These are phyloP conservation scores for Arthromyces matolae DNA, from an alignment of 768 basidiomycete species.

Conservation along the genomic window DNA sequence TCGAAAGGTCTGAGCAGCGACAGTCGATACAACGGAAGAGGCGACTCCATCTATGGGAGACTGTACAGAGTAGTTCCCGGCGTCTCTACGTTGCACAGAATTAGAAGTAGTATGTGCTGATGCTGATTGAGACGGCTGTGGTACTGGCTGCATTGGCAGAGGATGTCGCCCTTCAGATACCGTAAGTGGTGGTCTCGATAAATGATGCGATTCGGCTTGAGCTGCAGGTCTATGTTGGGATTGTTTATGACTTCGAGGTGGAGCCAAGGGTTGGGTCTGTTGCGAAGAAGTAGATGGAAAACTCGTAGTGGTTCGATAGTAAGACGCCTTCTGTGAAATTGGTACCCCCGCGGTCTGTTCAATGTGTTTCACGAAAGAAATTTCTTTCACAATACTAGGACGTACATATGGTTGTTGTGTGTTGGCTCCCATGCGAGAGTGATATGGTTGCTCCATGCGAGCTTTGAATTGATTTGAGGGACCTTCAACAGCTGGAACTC, in stretches of 20 bases:
- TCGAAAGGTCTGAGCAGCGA: background rate
- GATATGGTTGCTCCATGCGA: background rate
- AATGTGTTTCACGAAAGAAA: no score
- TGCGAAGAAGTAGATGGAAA: no score
- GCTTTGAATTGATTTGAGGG: conserved; percentile 5
- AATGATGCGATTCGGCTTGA: no score
- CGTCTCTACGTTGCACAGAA: background rate
- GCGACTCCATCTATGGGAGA: background rate
- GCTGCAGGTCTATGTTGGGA: no score
- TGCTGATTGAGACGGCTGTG: background rate
- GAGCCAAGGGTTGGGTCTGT: no score
- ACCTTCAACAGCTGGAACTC: background rate
- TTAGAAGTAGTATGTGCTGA: background rate
- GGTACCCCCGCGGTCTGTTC: no score
- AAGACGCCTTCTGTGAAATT: no score
- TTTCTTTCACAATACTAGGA: no score
- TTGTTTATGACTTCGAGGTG: no score
- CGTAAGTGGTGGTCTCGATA: background rate
- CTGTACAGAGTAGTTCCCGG: background rate
- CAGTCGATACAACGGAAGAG: conserved; percentile 7
- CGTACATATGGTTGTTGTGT: background rate
- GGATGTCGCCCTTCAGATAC: conserved; percentile 6
- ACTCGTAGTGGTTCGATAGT: no score
- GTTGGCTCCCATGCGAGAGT: background rate
- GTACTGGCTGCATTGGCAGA: conserved; percentile 12